Percentiles rank a stretch among this genome's conserved stretches.
Evolutionary conservation across 2,329 filamentous ascomycete genomes (phyloP).

Genomic region (Fusarium humuli): DNA sequence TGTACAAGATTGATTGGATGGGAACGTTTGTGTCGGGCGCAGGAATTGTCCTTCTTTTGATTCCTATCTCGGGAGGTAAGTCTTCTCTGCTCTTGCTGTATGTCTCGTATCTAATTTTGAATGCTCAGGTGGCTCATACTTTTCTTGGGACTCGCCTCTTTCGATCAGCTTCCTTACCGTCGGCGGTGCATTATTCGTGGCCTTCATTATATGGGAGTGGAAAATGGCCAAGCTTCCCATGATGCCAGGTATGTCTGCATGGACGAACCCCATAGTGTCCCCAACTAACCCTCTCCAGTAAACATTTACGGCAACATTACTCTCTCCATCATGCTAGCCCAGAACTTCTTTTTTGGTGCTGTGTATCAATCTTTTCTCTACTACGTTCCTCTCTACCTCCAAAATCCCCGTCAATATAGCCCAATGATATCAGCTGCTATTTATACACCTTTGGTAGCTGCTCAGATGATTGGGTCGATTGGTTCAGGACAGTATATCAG

Average conservation of each 20-base stretch:
- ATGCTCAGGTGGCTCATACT: background rate
- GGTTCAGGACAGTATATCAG: slow-evolving; percentile 14
- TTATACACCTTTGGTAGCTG: background rate
- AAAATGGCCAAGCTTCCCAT: slow-evolving; percentile 19
- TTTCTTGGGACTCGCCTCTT: background rate
- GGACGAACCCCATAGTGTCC: too few relatives aligned
- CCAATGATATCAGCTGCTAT: background rate
- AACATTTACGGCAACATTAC: slow-evolving; percentile 1
- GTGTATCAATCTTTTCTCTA: slow-evolving; percentile 5
- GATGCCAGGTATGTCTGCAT: background rate
- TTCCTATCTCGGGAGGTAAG: slow-evolving; percentile 4
- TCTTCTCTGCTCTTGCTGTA: accelerated
- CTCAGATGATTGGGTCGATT: background rate
- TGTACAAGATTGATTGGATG: background rate
- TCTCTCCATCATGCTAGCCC: background rate
- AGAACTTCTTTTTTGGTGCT: background rate
- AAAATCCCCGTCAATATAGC: background rate
- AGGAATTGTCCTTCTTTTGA: background rate
- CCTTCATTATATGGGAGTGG: slow-evolving; percentile 9
- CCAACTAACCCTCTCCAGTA: accelerated
- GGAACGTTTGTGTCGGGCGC: background rate
- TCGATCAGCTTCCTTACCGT: background rate
- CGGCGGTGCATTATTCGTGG: accelerated
- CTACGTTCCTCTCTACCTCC: background rate
- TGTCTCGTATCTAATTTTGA: accelerated